Conservation (phyloP, 225 moss, liverwort and hornwort species). For the Bryum argenteum region DNA sequence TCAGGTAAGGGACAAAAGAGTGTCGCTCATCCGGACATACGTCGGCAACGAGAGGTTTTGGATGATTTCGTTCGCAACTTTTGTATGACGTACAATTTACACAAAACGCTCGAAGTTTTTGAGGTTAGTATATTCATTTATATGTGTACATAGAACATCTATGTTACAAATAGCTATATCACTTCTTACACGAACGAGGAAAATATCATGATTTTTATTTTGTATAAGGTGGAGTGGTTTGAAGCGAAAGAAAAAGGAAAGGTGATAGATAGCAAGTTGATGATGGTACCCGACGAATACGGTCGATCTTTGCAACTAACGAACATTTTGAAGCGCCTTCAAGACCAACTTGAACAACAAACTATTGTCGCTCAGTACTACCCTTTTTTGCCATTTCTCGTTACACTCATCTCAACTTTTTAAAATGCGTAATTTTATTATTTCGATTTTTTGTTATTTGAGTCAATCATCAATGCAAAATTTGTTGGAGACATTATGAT, state of each 20-base stretch:
- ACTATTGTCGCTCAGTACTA: slow-evolving; percentile 80
- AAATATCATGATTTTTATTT: not conserved
- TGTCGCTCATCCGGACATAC: slow-evolving; percentile 47
- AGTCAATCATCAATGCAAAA: no score
- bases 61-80: slow-evolving; percentile 94
- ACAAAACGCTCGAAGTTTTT: slow-evolving; percentile 82
- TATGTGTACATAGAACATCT: not conserved
- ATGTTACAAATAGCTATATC: no score
- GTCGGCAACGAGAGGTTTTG: slow-evolving; percentile 75
- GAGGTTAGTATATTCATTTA: slow-evolving; percentile 55
- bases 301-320: slow-evolving; percentile 86
- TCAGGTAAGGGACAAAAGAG: slow-evolving; percentile 65
- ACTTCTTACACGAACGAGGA: no score
- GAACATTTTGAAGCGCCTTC: slow-evolving; percentile 70
- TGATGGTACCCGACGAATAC: slow-evolving; percentile 87
- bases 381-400: slow-evolving; percentile 6
- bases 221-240: slow-evolving; percentile 77
- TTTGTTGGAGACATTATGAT: no score
- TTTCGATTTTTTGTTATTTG: no score
- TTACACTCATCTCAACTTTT: not conserved
- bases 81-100: slow-evolving; percentile 70
- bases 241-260: slow-evolving; percentile 83
- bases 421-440: no score
- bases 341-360: slow-evolving; percentile 87
- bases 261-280: slow-evolving; percentile 74